Evolutionary conservation across 2,329 filamentous ascomycete species (phyloP).

Genomic region (Bimuria novae-zelandiae): DNA sequence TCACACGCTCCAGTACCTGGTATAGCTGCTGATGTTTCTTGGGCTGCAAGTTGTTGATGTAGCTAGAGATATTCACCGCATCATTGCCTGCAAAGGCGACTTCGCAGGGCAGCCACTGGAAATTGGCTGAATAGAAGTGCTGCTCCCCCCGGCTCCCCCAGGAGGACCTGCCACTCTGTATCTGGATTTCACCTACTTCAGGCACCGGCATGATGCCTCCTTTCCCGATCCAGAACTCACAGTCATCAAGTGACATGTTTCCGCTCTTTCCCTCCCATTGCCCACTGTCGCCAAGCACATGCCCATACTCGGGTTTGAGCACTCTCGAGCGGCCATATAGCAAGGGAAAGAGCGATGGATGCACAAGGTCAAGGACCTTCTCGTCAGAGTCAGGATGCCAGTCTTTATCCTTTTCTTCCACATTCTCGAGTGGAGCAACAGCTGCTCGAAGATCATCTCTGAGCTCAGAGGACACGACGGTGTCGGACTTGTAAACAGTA

Average conservation of each 20-base stretch:
- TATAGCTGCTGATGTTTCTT: constrained; percentile 24
- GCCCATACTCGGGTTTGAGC: background rate
- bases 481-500: constrained; percentile 60
- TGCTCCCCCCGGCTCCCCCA: background rate
- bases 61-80: constrained; percentile 51
- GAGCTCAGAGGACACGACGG: constrained; percentile 45
- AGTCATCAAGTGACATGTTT: constrained; percentile 15
- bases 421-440: constrained; percentile 56
- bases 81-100: constrained; percentile 48
- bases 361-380: constrained; percentile 59
- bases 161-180: background rate
- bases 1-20: constrained; percentile 23
- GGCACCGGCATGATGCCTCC: constrained; percentile 10
- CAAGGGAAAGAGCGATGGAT: constrained; percentile 67
- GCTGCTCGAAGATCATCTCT: constrained; percentile 49
- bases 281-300: background rate
- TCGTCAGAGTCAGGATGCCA: constrained; percentile 64
- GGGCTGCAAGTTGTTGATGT: constrained; percentile 61
- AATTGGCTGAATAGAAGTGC: constrained; percentile 1
- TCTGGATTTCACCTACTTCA: background rate
- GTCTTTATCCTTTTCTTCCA: constrained; percentile 57
- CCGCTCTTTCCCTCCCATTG: constrained; percentile 2
- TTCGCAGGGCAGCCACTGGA: constrained; percentile 58
- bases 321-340: constrained; percentile 50
- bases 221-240: constrained; percentile 27